Evolutionary conservation across 306 rosid species (phyloP), one percentile per base, ranked within the genome.

Genomic region (Carpinus fangiana): DNA sequence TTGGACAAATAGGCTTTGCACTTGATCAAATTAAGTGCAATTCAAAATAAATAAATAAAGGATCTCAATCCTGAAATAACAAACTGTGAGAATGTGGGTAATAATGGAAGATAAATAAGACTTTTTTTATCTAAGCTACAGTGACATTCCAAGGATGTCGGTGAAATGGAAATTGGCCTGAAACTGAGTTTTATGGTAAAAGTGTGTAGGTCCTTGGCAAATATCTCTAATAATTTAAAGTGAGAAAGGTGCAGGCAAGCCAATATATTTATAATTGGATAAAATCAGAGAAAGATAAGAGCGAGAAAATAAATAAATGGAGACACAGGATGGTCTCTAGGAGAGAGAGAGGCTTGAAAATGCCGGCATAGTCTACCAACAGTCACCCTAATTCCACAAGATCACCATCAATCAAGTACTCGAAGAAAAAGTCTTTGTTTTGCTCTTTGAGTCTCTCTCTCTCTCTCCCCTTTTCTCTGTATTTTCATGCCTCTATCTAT

Each of bases 341-440:
- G 34, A 23, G 78, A 59, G 46, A 11, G 7, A n/a, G 1, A 26
- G 3, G 12, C 8, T 59, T 21, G 65, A 23, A 23, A 59, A 52
- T 41, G 21, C 36, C n/a, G 60, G 23, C 20, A 4, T n/a, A 48
- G 79, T 70, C 41, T 47, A 31, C 8, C 6, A 36, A 67, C 72
- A 60, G 26, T 59, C 18, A 12, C 78, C 45, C 20, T 51, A 55
- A 71, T 70, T 28, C 45, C 53, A 45, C 55, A 23, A 10, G 17
- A 56, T 80, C 28, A 56, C 47, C 7, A 8, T 18, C 10, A 28
- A 23, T 67, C 56, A 41, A 41, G 45, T 41, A 41, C 13, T 70
- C 41, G n/a, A 18, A 52, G 34, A 77, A 74, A 79, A 74, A 74
- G 75, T 84, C 82, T 21, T 41, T 0, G 45, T 41, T 41, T 41